Percentiles rank a stretch among this genome's conserved stretches.
These are phyloP conservation scores for Thamnidium elegans DNA, from an alignment of 192 early-diverging fungal species.

Conservation along the genomic window DNA sequence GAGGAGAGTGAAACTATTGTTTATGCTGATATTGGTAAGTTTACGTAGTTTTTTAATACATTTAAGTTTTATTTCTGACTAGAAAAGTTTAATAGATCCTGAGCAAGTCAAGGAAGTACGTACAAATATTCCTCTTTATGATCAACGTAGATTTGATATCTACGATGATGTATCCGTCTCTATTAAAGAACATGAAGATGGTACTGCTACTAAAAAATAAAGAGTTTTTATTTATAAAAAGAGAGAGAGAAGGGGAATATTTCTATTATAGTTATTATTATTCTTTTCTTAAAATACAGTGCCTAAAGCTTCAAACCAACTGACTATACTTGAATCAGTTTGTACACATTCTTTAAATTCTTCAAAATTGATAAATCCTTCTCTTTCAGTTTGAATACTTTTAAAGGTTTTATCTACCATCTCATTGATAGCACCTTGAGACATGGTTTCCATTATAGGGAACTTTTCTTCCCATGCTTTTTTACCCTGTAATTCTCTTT, in stretches of 20 bases:
- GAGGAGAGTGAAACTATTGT: constrained; percentile 78
- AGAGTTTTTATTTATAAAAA: not conserved
- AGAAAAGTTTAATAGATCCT: constrained; percentile 43
- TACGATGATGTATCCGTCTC: constrained; percentile 69
- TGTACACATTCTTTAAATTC: constrained; percentile 81
- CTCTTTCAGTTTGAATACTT: constrained; percentile 52
- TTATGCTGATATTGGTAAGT: constrained; percentile 69
- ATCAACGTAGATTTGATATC: constrained; percentile 87
- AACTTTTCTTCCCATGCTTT: constrained; percentile 55
- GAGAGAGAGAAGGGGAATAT: not conserved
- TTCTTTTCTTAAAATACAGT: constrained; percentile 55
- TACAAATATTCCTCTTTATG: constrained; percentile 68
- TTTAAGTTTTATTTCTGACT: no score
- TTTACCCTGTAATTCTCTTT: constrained; percentile 6
- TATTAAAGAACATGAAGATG: constrained; percentile 15
- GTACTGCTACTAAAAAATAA: constrained; percentile 19
- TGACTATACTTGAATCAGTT: constrained; percentile 74
- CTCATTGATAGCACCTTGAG: constrained; percentile 89
- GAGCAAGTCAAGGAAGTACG: constrained; percentile 60
- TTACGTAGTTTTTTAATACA: no score
- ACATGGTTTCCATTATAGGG: constrained; percentile 90
- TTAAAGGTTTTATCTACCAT: constrained; percentile 89
- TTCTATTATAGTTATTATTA: not conserved
- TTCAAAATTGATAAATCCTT: constrained; percentile 69
- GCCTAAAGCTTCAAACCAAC: constrained; percentile 92